Evolutionary conservation across 2,329 filamentous ascomycete species (phyloP).

Genomic region (Arthrobotrys pseudoclavata): DNA sequence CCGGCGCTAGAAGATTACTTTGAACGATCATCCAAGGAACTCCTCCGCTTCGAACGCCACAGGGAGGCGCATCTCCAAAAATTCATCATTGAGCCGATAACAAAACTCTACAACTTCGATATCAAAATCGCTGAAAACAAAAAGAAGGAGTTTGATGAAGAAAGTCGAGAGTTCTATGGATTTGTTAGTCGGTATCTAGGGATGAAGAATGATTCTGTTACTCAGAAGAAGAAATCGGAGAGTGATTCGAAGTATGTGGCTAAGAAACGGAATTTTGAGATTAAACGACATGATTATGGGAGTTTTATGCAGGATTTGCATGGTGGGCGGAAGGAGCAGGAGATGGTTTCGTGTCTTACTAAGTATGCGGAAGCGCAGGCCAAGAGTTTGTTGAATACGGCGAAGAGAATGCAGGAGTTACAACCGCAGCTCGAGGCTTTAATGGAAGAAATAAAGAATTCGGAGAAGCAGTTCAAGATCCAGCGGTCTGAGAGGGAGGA

Average conservation of each 20-base stretch:
- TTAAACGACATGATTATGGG: constrained; percentile 98
- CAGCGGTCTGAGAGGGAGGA: constrained; percentile 95
- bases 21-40: constrained; percentile 93
- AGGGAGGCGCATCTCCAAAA: constrained; percentile 88
- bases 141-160: constrained; percentile 97
- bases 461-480: constrained; percentile 96
- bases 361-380: constrained; percentile 94
- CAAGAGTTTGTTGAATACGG: constrained; percentile 81
- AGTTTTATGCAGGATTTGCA: constrained; percentile 99
- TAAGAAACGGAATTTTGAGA: constrained; percentile 93
- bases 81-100: constrained; percentile 93
- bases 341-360: constrained; percentile 92
- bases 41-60: constrained; percentile 85
- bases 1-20: constrained; percentile 98
- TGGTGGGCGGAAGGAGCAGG: constrained; percentile 97
- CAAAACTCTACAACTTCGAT: constrained; percentile 90
- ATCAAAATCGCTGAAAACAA: constrained; percentile 98
- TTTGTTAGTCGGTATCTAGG: constrained; percentile 97
- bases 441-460: constrained; percentile 87
- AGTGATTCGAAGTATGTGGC: constrained; percentile 96
- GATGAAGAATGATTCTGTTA: constrained; percentile 92
- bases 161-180: constrained; percentile 97
- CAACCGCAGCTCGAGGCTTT: constrained; percentile 91
- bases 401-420: constrained; percentile 88
- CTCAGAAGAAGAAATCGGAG: constrained; percentile 95